Evolutionary conservation across 176 grass and related monocot species (phyloP).

Genomic region (Luzula sylvatica): DNA sequence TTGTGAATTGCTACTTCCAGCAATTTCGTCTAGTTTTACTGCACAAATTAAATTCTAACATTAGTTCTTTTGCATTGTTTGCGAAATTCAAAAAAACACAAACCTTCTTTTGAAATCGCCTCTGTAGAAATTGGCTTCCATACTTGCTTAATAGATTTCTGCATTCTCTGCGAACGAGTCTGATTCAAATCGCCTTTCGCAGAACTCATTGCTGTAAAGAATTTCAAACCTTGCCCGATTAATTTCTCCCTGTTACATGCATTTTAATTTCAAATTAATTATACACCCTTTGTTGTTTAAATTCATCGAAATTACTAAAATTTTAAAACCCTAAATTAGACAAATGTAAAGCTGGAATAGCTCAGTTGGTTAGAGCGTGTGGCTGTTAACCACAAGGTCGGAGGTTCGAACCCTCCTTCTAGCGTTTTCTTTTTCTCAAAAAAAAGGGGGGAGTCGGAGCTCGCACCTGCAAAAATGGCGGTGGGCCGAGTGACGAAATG

Average conservation of each 20-base stretch:
- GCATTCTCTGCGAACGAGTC: constrained; percentile 22
- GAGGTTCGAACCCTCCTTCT: too few species aligned
- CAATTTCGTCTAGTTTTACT: constrained; percentile 4
- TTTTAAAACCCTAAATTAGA: neutral
- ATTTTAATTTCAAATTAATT: neutral
- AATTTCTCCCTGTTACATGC: constrained; percentile 29
- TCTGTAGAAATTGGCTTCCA: constrained; percentile 47
- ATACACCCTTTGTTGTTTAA: neutral
- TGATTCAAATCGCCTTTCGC: constrained; percentile 10
- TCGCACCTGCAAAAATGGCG: neutral
- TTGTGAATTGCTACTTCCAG: neutral
- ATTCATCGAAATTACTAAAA: too few species aligned
- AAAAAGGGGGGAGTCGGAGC: neutral
- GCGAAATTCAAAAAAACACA: neutral
- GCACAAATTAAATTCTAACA: neutral
- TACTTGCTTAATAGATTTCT: constrained; percentile 31
- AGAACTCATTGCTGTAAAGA: constrained; percentile 29
- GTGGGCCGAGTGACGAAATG: neutral
- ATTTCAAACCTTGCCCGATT: constrained; percentile 18
- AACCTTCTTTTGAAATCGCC: constrained; percentile 35
- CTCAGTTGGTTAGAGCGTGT: too few species aligned
- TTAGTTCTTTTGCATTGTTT: neutral
- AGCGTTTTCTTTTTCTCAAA: too few species aligned
- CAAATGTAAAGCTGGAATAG: too few species aligned
- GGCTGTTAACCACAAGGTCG: neutral